Conservation (phyloP, 176 grass and related monocot genomes). For the Avena sativa region DNA sequence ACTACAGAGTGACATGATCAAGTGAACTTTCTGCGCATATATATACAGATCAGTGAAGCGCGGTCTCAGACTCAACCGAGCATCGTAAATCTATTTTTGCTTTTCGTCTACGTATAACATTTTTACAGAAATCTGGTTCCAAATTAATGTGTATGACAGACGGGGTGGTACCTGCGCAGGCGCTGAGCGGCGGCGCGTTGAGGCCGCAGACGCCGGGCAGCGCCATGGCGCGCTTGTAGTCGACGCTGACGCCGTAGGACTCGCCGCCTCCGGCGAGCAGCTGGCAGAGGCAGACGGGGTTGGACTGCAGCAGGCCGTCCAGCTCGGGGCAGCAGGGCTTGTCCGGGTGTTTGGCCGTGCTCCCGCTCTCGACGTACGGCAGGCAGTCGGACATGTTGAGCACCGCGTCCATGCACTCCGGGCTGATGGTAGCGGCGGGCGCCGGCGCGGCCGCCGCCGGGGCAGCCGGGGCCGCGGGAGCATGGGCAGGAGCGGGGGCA, state of each 20-base stretch:
- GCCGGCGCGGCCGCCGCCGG: slow-evolving; percentile 39
- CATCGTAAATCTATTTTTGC: background rate
- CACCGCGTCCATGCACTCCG: slow-evolving; percentile 62
- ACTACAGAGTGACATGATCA: background rate
- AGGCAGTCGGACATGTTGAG: slow-evolving; percentile 84
- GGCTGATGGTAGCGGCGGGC: slow-evolving; percentile 30
- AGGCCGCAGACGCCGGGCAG: slow-evolving; percentile 80
- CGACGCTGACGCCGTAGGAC: slow-evolving; percentile 72
- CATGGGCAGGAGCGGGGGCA: background rate
- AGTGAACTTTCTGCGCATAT: background rate
- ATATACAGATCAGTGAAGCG: background rate
- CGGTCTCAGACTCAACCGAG: background rate
- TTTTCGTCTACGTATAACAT: background rate
- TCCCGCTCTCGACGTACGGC: slow-evolving; percentile 72
- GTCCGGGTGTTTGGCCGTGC: slow-evolving; percentile 63
- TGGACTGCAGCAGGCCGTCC: slow-evolving; percentile 70
- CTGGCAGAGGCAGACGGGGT: slow-evolving; percentile 87
- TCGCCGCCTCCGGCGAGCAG: slow-evolving; percentile 67
- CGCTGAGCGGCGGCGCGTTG: slow-evolving; percentile 62
- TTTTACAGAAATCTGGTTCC: background rate
- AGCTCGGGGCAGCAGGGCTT: slow-evolving; percentile 89
- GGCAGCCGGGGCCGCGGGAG: slow-evolving; percentile 17
- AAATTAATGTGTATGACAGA: background rate
- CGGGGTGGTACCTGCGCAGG: slow-evolving; percentile 55
- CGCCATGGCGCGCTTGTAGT: slow-evolving; percentile 72